Evolutionary conservation across 2,329 filamentous ascomycete species (phyloP).

Genomic region (Volutella citrinella): DNA sequence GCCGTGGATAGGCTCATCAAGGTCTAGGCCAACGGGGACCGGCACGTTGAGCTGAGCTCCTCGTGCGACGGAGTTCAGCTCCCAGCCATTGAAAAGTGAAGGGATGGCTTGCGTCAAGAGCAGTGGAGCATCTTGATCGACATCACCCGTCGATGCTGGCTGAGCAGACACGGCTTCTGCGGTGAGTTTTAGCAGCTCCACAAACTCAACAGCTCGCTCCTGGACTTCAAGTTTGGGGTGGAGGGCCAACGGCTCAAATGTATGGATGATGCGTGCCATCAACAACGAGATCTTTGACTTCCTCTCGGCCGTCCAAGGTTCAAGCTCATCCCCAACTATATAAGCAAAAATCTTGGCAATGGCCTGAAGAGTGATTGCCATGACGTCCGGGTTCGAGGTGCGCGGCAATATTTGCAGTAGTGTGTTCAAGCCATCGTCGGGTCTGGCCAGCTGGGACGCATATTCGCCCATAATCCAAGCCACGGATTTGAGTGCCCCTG

Average conservation of each 20-base stretch:
- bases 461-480: slow-evolving; percentile 91
- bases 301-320: slow-evolving; percentile 68
- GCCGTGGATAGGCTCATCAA: slow-evolving; percentile 78
- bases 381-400: slow-evolving; percentile 58
- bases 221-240: slow-evolving; percentile 93
- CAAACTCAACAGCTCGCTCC: slow-evolving; percentile 88
- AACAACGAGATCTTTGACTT: slow-evolving; percentile 74
- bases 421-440: slow-evolving; percentile 70
- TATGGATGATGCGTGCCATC: slow-evolving; percentile 77
- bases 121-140: slow-evolving; percentile 68
- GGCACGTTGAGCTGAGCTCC: slow-evolving; percentile 86
- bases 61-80: slow-evolving; percentile 85
- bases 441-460: slow-evolving; percentile 64
- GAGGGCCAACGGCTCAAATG: slow-evolving; percentile 72
- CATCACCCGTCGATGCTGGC: slow-evolving; percentile 50
- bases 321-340: slow-evolving; percentile 62
- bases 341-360: slow-evolving; percentile 79
- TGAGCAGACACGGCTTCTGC: slow-evolving; percentile 75
- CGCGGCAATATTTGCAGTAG: slow-evolving; percentile 66
- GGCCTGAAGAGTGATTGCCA: slow-evolving; percentile 81
- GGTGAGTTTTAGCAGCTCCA: slow-evolving; percentile 83
- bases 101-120: slow-evolving; percentile 90
- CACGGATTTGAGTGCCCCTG: slow-evolving; percentile 69
- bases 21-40: slow-evolving; percentile 68
- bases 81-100: slow-evolving; percentile 78